Evolutionary conservation across 1,284 basidiomycete genomes (phyloP), one percentile per base, ranked within the genome.

Genomic region (Heterobasidion parviporum): DNA sequence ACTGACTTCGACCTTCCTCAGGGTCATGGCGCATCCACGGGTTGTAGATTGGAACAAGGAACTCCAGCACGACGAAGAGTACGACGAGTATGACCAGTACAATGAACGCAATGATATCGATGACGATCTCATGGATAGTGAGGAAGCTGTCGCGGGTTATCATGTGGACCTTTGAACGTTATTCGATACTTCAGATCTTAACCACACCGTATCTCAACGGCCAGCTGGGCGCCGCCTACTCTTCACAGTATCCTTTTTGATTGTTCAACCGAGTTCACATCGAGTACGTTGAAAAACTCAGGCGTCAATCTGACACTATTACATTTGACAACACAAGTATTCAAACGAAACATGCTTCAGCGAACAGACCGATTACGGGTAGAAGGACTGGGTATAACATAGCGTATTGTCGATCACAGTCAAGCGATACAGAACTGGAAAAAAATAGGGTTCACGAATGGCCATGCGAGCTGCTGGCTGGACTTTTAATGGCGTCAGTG

Each of bases 11-110:
- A 38, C 18, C 15, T 34, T 36, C 18, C 16, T 54, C 2, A 70
- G 69, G 53, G 66, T 72, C 16, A 63, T 64, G 56, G 69, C 68
- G 8, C 67, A 68, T 57, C 62, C 62, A 7, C 58, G 59, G 6
- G 67, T 68, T 26, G 18, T 67, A 12, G 53, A 57, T 33, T 62
- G 61, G 61, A 16, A 55, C 10, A 44, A 50, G 47, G 44, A 47
- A 38, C 49, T 47, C 20, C 26, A 26, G 2, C 60, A 58, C 7
- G 36, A 57, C 26, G 55, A 59, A 6, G 54, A 57, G 2, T 61
- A 61, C 3, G 55, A 59, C n/a, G 54, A 57, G 3, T 61, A 61
- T 2, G 55, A 59, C 14, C 50, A 56, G 20, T 53, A 58, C 48
- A 46, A 51, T 50, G 34, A 57, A 14, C 52, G 43, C 35, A 36